Evolutionary conservation across 1,139 yeast species (phyloP).

Genomic region (Pichia sp.): DNA sequence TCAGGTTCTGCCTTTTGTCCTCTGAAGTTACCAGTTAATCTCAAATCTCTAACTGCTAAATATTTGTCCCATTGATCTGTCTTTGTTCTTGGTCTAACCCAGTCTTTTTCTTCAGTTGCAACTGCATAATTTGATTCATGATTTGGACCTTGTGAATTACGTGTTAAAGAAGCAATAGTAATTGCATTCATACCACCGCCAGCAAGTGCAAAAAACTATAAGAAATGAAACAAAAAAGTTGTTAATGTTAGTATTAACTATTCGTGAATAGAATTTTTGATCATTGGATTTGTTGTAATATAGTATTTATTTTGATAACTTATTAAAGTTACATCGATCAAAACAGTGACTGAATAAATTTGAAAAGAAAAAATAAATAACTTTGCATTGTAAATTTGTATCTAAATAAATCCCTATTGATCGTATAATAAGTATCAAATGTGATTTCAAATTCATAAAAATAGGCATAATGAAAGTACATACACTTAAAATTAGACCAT

Average conservation of each 20-base stretch:
- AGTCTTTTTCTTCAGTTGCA: constrained; percentile 25
- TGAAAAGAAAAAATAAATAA: too few relatives aligned
- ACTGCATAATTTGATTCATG: constrained; percentile 24
- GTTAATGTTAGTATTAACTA: constrained; percentile 1
- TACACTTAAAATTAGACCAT: constrained; percentile 53
- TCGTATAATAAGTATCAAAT: not conserved
- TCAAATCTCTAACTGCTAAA: constrained; percentile 56
- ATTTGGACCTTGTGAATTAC: constrained; percentile 29
- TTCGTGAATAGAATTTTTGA: too few relatives aligned
- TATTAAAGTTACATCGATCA: too few relatives aligned
- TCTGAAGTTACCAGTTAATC: constrained; percentile 67
- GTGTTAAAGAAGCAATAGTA: constrained; percentile 26
- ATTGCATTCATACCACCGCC: constrained; percentile 41
- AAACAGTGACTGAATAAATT: too few relatives aligned
- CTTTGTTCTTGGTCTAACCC: constrained; percentile 42
- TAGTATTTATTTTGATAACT: too few relatives aligned
- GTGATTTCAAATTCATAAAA: not conserved
- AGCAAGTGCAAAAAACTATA: constrained; percentile 41
- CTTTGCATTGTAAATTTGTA: too few relatives aligned
- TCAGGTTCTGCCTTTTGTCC: constrained; percentile 62
- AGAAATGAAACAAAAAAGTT: not conserved
- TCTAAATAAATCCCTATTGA: too few relatives aligned
- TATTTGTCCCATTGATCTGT: constrained; percentile 53
- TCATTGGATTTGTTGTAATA: too few relatives aligned
- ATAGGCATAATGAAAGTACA: constrained; percentile 18